Base-by-base conservation (phyloP, 2,329 filamentous ascomycete species). In the Curvularia eragrostidis region DNA sequence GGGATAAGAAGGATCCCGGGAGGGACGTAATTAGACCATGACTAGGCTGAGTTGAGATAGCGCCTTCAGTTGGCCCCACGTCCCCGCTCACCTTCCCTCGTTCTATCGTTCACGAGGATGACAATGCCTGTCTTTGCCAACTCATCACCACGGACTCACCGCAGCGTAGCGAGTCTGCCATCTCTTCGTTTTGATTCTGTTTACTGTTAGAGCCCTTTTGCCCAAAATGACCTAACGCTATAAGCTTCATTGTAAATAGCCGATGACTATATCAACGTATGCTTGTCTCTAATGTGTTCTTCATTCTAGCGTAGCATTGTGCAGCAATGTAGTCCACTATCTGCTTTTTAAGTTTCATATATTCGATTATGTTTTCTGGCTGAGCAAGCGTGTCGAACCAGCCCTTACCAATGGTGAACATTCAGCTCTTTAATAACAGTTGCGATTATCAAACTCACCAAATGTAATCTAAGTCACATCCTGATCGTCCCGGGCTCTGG, bases 11-110 rank as follows among this genome's bases (percentile, higher is more conserved):
- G 52, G 51, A 49, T 49, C 19, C 21, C 46, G 44, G 38, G 48
- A 30, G 28, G 38, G 52, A 60, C 30, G 9, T 19, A 61, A 46
- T 61, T 63, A 63, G 61, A 61, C 38, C 26, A 30, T 48, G 47
- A 43, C 56, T 61, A 59, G 34, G 32, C 48, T 36, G 32, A 54
- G 39, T 51, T 58, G 32, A 54, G 54, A 55, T 50, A 44, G 48
- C 23, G 44, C 28, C 13, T 8, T 48, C 42, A 38, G 48, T 48
- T 49, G 50, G 59, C 52, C 47, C 49, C 41, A 24, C 36, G 8
- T 12, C 43, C 36, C 15, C 12, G n/a, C 36, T 18, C 21, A 53
- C 13, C 43, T 30, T 18, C 49, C 23, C 34, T 19, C 15, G 34
- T 39, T 24, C 26, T 21, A n/a, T 21, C 6, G 12, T 36, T 36